These are phyloP conservation scores for Bryoglossum gracile DNA, from an alignment of 495 filamentous ascomycete species.

Conservation along the genomic window DNA sequence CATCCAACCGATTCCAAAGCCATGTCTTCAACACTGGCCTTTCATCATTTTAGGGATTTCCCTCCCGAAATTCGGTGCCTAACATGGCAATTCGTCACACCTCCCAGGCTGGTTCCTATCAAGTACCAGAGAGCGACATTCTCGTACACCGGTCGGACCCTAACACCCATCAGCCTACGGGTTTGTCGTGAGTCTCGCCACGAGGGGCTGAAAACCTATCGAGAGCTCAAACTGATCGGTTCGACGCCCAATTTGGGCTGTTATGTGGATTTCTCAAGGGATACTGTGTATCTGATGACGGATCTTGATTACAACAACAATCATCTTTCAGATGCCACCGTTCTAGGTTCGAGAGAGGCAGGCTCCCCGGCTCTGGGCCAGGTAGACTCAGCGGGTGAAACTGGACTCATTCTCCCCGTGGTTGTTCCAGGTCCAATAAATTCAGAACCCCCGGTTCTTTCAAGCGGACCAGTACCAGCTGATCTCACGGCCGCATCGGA, in stretches of 20 bases:
- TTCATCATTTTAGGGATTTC: background rate
- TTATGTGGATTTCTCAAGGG: slow-evolving; percentile 5
- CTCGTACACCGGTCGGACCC: background rate
- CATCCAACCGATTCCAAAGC: background rate
- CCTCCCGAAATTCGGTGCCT: background rate
- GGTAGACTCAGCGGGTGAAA: too few species aligned
- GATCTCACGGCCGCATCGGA: too few species aligned
- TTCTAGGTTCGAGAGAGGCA: background rate
- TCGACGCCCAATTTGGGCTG: background rate
- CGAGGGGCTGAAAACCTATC: slow-evolving; percentile 8
- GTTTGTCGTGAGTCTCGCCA: slow-evolving; percentile 3
- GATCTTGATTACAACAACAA: background rate
- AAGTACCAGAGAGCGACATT: background rate
- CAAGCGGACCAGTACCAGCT: too few species aligned
- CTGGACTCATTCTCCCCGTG: too few species aligned
- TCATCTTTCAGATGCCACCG: too few species aligned
- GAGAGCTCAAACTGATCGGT: slow-evolving; percentile 1
- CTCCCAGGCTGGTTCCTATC: slow-evolving; percentile 1
- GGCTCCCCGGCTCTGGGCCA: background rate
- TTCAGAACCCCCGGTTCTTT: too few species aligned
- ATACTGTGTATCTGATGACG: slow-evolving; percentile 1
- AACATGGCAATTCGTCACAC: background rate
- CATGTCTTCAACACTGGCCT: background rate
- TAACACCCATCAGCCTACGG: slow-evolving; percentile 1
- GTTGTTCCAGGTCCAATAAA: too few species aligned